These are phyloP conservation scores for Spatholobus suberectus DNA, from an alignment of 306 rosid genomes.

Conservation along the genomic window DNA sequence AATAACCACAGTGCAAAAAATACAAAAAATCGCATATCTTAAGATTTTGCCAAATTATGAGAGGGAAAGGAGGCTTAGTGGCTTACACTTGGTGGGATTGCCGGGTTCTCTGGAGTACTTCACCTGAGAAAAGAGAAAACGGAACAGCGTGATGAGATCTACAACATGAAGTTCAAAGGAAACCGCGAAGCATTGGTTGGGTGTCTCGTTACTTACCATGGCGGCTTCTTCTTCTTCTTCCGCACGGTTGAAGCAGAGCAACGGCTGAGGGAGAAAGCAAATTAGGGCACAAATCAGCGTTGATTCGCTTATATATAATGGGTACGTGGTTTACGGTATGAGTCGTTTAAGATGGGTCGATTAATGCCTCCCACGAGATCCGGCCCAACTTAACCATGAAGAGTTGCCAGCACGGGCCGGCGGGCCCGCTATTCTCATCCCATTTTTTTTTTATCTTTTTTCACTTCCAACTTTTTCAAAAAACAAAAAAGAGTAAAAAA, in stretches of 20 bases:
- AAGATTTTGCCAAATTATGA: neutral
- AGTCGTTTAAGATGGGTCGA: neutral
- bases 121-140: conserved; percentile 57
- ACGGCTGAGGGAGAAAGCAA: conserved; percentile 1
- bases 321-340: neutral
- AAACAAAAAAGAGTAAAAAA: too few species aligned
- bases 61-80: conserved; percentile 7
- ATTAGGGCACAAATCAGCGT: neutral
- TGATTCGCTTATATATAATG: conserved; percentile 10
- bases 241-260: neutral
- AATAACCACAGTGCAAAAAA: neutral
- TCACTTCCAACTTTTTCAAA: too few species aligned
- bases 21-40: neutral
- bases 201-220: conserved; percentile 71
- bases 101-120: conserved; percentile 96
- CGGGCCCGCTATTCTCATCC: too few species aligned
- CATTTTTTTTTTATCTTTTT: too few species aligned
- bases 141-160: neutral
- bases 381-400: conserved; percentile 6
- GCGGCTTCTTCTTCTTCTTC: conserved; percentile 18
- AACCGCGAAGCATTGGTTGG: neutral
- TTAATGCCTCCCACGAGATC: neutral
- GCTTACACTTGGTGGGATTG: conserved; percentile 82
- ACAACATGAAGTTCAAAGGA: neutral
- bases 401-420: too few species aligned